Conservation (phyloP, 2,329 filamentous ascomycete species). For the Ceratocystis harringtonii region DNA sequence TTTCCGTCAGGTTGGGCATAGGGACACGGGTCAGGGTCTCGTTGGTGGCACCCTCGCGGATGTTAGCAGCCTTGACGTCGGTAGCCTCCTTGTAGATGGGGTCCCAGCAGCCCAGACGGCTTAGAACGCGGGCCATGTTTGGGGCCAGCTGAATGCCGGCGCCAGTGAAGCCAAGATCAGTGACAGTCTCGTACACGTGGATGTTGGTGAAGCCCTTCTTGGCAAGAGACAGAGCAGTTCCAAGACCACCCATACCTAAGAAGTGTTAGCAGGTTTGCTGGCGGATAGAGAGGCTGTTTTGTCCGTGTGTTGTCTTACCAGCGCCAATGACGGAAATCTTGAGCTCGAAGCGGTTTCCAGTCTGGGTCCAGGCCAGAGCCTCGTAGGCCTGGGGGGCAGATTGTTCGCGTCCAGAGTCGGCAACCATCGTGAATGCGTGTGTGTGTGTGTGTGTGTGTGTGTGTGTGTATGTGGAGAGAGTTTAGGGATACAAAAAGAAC, state of each 20-base stretch:
- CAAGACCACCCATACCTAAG: conserved; percentile 63
- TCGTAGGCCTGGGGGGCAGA: conserved; percentile 11
- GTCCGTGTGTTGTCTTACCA: conserved; percentile 23
- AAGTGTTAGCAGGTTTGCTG: background rate
- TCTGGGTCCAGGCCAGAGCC: background rate
- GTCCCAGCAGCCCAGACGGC: conserved; percentile 57
- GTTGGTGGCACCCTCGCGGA: conserved; percentile 55
- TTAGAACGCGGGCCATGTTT: conserved; percentile 65
- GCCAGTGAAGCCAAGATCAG: conserved; percentile 63
- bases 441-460: background rate
- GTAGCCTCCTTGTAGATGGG: conserved; percentile 57
- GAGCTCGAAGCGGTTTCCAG: conserved; percentile 20
- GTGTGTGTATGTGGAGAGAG: background rate
- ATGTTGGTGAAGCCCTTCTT: conserved; percentile 62
- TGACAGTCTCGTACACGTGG: conserved; percentile 58
- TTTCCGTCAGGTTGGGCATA: conserved; percentile 49
- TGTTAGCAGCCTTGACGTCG: conserved; percentile 54
- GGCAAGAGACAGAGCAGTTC: conserved; percentile 55
- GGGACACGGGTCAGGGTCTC: conserved; percentile 55
- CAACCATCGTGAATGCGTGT: conserved; percentile 14
- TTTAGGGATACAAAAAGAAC: background rate
- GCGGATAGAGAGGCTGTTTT: background rate
- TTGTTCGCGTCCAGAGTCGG: conserved; percentile 11
- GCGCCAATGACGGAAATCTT: conserved; percentile 39
- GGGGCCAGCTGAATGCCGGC: conserved; percentile 75